Conservation (phyloP, 139 green algal species). For the Marvania coccoides region DNA sequence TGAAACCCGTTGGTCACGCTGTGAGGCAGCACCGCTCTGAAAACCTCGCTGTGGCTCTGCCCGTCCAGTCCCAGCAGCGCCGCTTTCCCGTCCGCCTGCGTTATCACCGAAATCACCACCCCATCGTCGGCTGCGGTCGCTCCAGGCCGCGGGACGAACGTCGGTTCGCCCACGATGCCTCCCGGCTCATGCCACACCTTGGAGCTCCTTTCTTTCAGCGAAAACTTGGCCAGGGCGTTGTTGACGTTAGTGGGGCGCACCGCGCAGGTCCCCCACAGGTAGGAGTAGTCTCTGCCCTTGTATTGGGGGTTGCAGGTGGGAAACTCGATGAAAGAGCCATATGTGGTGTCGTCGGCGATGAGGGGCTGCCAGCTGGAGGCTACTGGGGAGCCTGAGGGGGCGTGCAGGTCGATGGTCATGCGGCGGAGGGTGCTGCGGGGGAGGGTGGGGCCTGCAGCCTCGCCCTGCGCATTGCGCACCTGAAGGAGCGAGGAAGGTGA, state of each 20-base stretch:
- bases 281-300: slow-evolving; percentile 32
- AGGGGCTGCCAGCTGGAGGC: not conserved
- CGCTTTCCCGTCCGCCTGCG: slow-evolving; percentile 33
- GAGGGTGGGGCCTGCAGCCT: not conserved
- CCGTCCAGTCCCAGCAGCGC: slow-evolving; percentile 66
- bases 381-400: slow-evolving; percentile 5
- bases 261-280: slow-evolving; percentile 44
- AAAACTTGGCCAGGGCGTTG: slow-evolving; percentile 64
- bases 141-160: slow-evolving; percentile 51
- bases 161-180: slow-evolving; percentile 42
- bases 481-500: no score
- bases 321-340: slow-evolving; percentile 32
- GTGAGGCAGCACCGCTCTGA: slow-evolving; percentile 46
- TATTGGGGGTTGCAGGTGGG: slow-evolving; percentile 25
- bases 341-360: slow-evolving; percentile 7
- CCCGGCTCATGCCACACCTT: slow-evolving; percentile 56
- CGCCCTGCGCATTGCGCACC: not conserved
- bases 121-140: slow-evolving; percentile 62
- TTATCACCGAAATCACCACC: slow-evolving; percentile 46
- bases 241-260: slow-evolving; percentile 52
- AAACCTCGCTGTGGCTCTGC: slow-evolving; percentile 43
- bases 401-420: slow-evolving; percentile 11
- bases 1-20: slow-evolving; percentile 65
- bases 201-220: slow-evolving; percentile 29
- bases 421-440: slow-evolving; percentile 1